Conservation (phyloP, 1,284 basidiomycete species). For the Porodaedalea pini region DNA sequence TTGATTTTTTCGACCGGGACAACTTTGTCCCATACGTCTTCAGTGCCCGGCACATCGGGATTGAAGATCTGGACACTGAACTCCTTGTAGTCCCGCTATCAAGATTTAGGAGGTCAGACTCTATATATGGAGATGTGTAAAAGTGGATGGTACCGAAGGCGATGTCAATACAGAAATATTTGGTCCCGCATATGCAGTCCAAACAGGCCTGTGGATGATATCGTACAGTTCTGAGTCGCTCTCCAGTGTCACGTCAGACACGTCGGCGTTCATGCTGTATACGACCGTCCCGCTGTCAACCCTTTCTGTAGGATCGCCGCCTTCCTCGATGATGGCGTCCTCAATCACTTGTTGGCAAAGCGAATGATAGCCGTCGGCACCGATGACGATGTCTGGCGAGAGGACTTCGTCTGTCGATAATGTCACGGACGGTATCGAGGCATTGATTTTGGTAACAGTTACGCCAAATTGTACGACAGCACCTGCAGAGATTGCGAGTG, state of each 20-base stretch:
- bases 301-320: slow-evolving; percentile 1
- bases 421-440: slow-evolving; percentile 32
- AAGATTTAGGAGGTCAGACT: not conserved
- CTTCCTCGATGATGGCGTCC: slow-evolving; percentile 21
- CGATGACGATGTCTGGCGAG: slow-evolving; percentile 56
- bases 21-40: slow-evolving; percentile 30
- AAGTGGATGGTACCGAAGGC: slow-evolving; percentile 11
- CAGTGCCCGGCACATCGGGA: slow-evolving; percentile 26
- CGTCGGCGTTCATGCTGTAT: slow-evolving; percentile 19
- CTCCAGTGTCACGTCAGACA: slow-evolving; percentile 15
- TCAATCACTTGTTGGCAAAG: slow-evolving; percentile 32
- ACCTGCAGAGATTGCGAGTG: slow-evolving; percentile 43
- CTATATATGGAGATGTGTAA: not conserved
- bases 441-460: slow-evolving; percentile 35
- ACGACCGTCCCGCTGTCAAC: slow-evolving; percentile 18
- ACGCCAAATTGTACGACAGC: slow-evolving; percentile 40
- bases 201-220: slow-evolving; percentile 11
- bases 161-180: slow-evolving; percentile 17
- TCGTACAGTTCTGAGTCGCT: slow-evolving; percentile 18
- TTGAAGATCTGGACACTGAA: slow-evolving; percentile 32
- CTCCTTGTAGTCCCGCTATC: slow-evolving; percentile 26
- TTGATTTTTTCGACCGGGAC: slow-evolving; percentile 28
- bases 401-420: slow-evolving; percentile 46
- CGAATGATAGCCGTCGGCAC: slow-evolving; percentile 54
- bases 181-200: slow-evolving; percentile 18